Evolutionary conservation across 495 filamentous ascomycete genomes (phyloP), one percentile per base, ranked within the genome.

Genomic region (Hypoxylon perforatum): DNA sequence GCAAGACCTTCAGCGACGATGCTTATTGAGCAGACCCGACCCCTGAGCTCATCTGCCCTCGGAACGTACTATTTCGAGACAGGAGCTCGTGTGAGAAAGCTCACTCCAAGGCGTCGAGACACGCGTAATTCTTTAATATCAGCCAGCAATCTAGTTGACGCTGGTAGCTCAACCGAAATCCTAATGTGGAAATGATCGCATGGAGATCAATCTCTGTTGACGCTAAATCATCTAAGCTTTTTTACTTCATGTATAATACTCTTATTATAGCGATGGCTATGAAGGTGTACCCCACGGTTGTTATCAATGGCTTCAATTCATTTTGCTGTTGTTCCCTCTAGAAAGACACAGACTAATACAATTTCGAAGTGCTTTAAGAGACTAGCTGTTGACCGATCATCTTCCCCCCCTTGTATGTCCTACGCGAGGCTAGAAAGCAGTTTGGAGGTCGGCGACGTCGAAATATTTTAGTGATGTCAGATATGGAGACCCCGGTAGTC

Each of bases 21-120:
- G 25, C 46, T 49, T 49, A 30, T 49, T 49, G 22, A 49, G 46
- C 14, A 30, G 25, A 7, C 25, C 25, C 25, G 7, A 3, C 25
- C 25, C 25, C 25, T 7, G 25, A 28, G 25, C 25, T 49, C 21
- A 30, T 33, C 21, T 14, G 46, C 33, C 46, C 22, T 15, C 46
- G 46, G 46, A 49, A 49, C 46, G n/a, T 30, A 5, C 46, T 33
- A 49, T 33, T 49, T 49, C 23, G 22, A 49, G 46, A 30, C 22
- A 33, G 46, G 1, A 33, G 46, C 14, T n/a, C 44, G 44, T 12
- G 39, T 8, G 39, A 46, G 3, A 21, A 10, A 46, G 19, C 19
- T 12, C 19, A 23, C 44, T n/a, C 14, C 9, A 42, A 15, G 7
- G 3, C 25, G 7, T 28, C 25, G 25, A 28, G 25, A 28, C 7